Evolutionary conservation across 1,139 yeast species (phyloP).

Genomic region (Lodderomyces metapsilosis): DNA sequence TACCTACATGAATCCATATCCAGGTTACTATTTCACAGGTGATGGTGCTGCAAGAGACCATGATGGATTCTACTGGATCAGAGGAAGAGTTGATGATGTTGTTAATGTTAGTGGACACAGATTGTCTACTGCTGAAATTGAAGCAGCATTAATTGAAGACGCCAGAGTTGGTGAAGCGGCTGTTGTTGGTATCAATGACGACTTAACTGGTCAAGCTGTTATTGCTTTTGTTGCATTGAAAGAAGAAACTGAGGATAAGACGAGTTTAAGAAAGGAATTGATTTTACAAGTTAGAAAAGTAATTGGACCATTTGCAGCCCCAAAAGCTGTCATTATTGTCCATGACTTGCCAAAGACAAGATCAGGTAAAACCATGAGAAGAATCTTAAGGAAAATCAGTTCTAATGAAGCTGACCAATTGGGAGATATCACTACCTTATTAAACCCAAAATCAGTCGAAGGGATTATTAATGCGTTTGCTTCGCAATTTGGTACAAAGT

Average conservation of each 20-base stretch:
- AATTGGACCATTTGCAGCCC: conserved; percentile 98
- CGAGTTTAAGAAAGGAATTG: conserved; percentile 75
- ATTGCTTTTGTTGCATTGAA: conserved; percentile 90
- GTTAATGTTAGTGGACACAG: conserved; percentile 98
- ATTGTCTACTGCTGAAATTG: conserved; percentile 95
- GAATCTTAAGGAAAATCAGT: conserved; percentile 90
- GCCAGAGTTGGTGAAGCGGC: conserved; percentile 86
- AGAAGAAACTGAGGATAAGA: conserved; percentile 43
- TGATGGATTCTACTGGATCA: conserved; percentile 97
- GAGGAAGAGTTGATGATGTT: conserved; percentile 98
- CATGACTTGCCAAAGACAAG: conserved; percentile 95
- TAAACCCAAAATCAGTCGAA: conserved; percentile 83
- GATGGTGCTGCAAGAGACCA: conserved; percentile 98
- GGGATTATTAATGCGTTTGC: conserved; percentile 59
- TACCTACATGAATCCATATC: conserved; percentile 92
- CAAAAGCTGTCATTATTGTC: conserved; percentile 85
- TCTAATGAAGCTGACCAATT: conserved; percentile 88
- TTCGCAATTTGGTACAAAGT: conserved; percentile 51
- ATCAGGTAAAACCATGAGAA: conserved; percentile 98
- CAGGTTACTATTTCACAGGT: conserved; percentile 96
- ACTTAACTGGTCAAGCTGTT: conserved; percentile 96
- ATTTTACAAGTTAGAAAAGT: conserved; percentile 86
- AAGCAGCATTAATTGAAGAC: conserved; percentile 84
- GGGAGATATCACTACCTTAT: conserved; percentile 90
- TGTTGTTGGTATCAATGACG: conserved; percentile 92